phyloP scores from a whole-genome alignment of 176 grass and related monocot genomes.

The Triticum timopheevii region DNA sequence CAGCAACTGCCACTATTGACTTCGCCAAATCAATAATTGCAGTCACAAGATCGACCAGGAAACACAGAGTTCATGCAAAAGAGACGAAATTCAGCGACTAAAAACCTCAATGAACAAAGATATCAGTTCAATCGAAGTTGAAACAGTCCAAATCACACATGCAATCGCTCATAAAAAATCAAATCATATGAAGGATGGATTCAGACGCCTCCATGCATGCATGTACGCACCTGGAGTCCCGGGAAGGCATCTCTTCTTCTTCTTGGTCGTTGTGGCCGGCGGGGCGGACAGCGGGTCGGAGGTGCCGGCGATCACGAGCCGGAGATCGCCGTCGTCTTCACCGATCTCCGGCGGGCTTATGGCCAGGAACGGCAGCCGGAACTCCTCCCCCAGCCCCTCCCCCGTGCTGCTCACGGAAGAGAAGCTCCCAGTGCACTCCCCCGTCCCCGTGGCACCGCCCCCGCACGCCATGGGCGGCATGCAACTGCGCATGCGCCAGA shows the following conservation, averaged over 20 bases:
- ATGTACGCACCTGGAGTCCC: slow-evolving; percentile 78
- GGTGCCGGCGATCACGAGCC: background rate
- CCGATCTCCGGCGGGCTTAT: background rate
- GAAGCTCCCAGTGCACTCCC: slow-evolving; percentile 47
- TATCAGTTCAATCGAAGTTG: background rate
- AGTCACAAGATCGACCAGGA: background rate
- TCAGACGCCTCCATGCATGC: background rate
- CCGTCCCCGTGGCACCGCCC: background rate
- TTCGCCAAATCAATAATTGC: slow-evolving; percentile 41
- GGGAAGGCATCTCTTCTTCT: slow-evolving; percentile 78
- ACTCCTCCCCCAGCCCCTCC: slow-evolving; percentile 34
- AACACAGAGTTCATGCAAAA: background rate
- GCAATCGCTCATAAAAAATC: background rate
- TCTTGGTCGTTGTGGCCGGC: slow-evolving; percentile 47
- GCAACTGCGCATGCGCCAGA: slow-evolving; percentile 3
- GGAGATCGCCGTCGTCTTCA: slow-evolving; percentile 26
- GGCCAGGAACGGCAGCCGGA: slow-evolving; percentile 10
- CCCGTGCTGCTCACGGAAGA: slow-evolving; percentile 33
- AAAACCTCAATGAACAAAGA: background rate
- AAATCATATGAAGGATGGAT: background rate
- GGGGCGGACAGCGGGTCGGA: slow-evolving; percentile 11
- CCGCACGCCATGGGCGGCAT: slow-evolving; percentile 44
- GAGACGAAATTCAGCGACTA: background rate
- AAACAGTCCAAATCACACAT: background rate
- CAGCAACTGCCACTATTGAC: slow-evolving; percentile 46